Percentiles rank a stretch among this genome's conserved stretches.
These are phyloP conservation scores for Penicillium cosmopolitanum DNA, from an alignment of 495 filamentous ascomycete genomes.

Conservation along the genomic window DNA sequence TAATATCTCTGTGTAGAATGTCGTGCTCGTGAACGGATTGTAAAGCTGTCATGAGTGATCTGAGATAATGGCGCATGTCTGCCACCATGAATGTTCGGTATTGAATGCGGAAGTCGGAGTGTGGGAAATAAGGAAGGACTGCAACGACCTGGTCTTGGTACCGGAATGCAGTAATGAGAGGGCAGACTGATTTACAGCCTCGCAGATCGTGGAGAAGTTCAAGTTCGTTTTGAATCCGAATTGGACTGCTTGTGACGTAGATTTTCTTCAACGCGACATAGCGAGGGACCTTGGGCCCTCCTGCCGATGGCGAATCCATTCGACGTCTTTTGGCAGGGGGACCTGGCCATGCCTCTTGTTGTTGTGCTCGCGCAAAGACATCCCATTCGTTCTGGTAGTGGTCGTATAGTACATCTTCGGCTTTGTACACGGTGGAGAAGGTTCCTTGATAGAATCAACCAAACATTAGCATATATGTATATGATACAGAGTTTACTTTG, in stretches of 20 bases:
- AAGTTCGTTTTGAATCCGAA: constrained; percentile 94
- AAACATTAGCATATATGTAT: constrained; percentile 14
- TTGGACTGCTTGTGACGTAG: constrained; percentile 93
- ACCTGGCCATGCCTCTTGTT: constrained; percentile 63
- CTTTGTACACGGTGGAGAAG: constrained; percentile 98
- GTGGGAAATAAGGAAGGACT: constrained; percentile 91
- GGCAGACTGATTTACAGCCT: constrained; percentile 82
- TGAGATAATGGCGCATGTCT: constrained; percentile 88
- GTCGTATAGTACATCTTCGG: constrained; percentile 91
- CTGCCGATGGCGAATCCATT: constrained; percentile 33
- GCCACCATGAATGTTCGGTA: constrained; percentile 82
- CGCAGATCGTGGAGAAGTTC: constrained; percentile 92
- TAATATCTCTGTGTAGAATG: constrained; percentile 97
- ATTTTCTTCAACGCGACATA: constrained; percentile 99
- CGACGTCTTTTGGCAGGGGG: constrained; percentile 59
- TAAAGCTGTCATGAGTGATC: constrained; percentile 84
- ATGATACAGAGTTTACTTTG: background rate
- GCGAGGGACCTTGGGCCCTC: constrained; percentile 54
- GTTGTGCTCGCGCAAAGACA: constrained; percentile 58
- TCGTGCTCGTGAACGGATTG: constrained; percentile 76
- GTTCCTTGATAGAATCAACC: constrained; percentile 61
- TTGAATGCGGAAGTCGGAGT: constrained; percentile 94
- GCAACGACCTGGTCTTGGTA: constrained; percentile 93
- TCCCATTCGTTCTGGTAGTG: constrained; percentile 88
- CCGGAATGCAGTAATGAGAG: constrained; percentile 94